A percentile compares a stretch with the other conserved stretches of the same genome.
Conservation (phyloP, 2,329 filamentous ascomycete species). For the Xylariaceae sp. region DNA sequence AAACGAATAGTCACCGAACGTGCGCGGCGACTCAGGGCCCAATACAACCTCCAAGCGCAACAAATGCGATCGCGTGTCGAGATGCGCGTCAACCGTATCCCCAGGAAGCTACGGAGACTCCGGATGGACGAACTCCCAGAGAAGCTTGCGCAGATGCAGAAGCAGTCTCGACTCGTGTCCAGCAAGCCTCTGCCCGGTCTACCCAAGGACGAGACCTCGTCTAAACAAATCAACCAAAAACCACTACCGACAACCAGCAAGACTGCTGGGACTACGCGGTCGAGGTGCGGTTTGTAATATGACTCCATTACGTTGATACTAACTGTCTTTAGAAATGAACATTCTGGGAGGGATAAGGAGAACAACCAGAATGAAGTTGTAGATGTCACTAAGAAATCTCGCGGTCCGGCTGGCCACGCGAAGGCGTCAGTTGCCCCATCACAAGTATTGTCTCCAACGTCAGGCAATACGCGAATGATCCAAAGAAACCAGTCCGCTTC, state of each 20-base stretch:
- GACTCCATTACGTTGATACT: conserved; percentile 17
- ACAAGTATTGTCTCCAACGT: conserved; percentile 74
- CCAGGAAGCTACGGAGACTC: conserved; percentile 67
- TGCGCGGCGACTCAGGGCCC: conserved; percentile 75
- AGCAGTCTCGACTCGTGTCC: conserved; percentile 33
- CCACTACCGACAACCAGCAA: conserved; percentile 28
- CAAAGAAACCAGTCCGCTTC: conserved; percentile 46
- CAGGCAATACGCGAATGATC: conserved; percentile 68
- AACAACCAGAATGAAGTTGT: conserved; percentile 53
- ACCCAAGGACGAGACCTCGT: conserved; percentile 42
- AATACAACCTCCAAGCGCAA: conserved; percentile 83
- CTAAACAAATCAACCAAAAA: conserved; percentile 35
- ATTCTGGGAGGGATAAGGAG: conserved; percentile 67
- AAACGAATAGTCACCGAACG: conserved; percentile 33
- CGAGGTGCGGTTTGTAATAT: conserved; percentile 42
- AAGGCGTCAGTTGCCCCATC: conserved; percentile 41
- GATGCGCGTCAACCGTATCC: conserved; percentile 89
- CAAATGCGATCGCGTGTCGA: conserved; percentile 81
- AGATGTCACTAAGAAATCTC: conserved; percentile 60
- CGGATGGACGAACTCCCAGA: conserved; percentile 75
- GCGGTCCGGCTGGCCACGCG: conserved; percentile 39
- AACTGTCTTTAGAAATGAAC: conserved; percentile 50
- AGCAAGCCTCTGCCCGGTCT: conserved; percentile 38
- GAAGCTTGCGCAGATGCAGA: conserved; percentile 39
- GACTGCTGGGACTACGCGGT: conserved; percentile 41